phyloP scores from a whole-genome alignment of 768 basidiomycete species.

The Leccinum ochraceum region DNA sequence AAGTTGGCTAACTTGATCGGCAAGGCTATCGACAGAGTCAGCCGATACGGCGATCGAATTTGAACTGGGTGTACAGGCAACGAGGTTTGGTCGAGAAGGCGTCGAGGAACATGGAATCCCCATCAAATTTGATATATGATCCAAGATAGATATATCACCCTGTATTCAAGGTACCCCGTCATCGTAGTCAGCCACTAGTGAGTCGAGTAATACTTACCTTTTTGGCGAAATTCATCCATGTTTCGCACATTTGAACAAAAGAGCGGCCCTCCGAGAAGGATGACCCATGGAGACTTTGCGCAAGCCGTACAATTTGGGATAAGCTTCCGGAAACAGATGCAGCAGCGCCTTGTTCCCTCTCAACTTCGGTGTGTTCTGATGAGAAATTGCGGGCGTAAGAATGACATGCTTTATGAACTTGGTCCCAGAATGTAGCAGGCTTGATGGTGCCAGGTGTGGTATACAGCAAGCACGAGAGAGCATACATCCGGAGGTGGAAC shows the following conservation, averaged over 20 bases:
- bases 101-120: conserved; percentile 16
- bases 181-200: not conserved
- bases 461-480: conserved; percentile 48
- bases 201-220: conserved; percentile 42
- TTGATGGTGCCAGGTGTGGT: conserved; percentile 50
- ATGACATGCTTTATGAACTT: conserved; percentile 52
- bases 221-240: conserved; percentile 68
- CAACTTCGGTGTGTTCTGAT: conserved; percentile 13
- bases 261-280: conserved; percentile 49
- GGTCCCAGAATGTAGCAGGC: conserved; percentile 69
- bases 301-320: conserved; percentile 42
- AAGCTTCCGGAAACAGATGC: conserved; percentile 46
- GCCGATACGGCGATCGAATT: not conserved
- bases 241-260: conserved; percentile 68
- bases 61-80: not conserved
- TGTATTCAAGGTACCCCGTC: conserved; percentile 21
- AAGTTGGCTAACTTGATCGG: conserved; percentile 19
- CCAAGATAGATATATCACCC: conserved; percentile 49
- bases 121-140: conserved; percentile 48
- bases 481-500: conserved; percentile 43
- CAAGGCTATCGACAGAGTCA: conserved; percentile 21
- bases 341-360: conserved; percentile 30
- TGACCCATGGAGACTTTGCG: conserved; percentile 38
- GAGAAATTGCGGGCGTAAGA: conserved; percentile 27
- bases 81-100: conserved; percentile 1